Base-by-base conservation (phyloP, 2,329 filamentous ascomycete species). In the Periconia macrospinosa region DNA sequence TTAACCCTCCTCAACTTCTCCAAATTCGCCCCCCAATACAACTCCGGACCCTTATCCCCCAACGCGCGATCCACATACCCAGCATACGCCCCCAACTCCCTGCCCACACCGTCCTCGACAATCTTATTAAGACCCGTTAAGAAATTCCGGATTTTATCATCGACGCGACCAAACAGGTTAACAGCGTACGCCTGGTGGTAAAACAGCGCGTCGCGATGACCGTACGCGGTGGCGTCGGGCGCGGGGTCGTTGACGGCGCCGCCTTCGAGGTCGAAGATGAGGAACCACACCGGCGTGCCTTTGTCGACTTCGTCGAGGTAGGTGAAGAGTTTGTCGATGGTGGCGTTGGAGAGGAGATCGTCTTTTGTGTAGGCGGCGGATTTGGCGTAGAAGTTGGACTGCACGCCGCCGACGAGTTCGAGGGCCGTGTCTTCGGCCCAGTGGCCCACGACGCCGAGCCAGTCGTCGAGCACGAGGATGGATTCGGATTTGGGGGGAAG, bases 61-160 rank as follows among this genome's bases (percentile, higher is more conserved):
- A 83, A 65, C 33, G 70, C 73, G 0, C 78, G 75, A 65, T 83
- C 81, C 2, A 80, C 77, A 50, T 83, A 83, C 57, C 82, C 82
- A 45, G 78, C 75, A 60, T 83, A 83, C 48, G 76, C 77, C 3
- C 78, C 79, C 60, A 75, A 73, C 9, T 74, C 60, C 11, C 65
- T 64, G 14, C 66, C 62, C 17, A 74, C 53, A 10, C 61, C 55
- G 47, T 68, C 59, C 17, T 59, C 66, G 13, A 77, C 59, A n/a
- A 69, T 59, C 7, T 75, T 67, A 50, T 77, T 75, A 58, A 78
- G 70, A 41, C 72, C 72, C 6, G 74, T 68, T 9, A 79, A 55
- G 52, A 79, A 78, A 13, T 59, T 53, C 13, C 72, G 69, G 11
- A 75, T 76, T 47, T 70, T 71, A 17, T 67, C 55, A 9, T 69